Evolutionary conservation across 2,329 filamentous ascomycete genomes (phyloP).

Genomic region (Colletotrichum sp.): DNA sequence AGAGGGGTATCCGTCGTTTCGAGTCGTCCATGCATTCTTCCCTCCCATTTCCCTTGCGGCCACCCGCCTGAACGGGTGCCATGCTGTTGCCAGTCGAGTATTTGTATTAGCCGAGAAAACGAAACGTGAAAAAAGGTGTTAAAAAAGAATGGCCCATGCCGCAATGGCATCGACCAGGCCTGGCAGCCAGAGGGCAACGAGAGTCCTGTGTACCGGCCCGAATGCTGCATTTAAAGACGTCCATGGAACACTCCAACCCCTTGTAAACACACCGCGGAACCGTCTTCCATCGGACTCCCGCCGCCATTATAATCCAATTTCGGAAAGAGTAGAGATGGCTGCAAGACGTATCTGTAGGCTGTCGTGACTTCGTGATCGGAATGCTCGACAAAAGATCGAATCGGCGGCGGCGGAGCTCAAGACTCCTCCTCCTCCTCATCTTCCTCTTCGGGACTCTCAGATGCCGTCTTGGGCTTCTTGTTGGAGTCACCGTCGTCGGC

Average conservation of each 20-base stretch:
- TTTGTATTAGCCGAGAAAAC: slow-evolving; percentile 35
- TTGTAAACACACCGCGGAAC: slow-evolving; percentile 5
- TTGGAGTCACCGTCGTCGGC: slow-evolving; percentile 49
- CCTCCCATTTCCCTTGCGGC: slow-evolving; percentile 31
- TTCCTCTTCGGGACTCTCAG: slow-evolving; percentile 38
- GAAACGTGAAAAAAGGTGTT: slow-evolving; percentile 24
- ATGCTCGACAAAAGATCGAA: slow-evolving; percentile 29
- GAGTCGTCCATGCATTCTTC: slow-evolving; percentile 50
- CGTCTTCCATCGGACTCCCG: slow-evolving; percentile 9
- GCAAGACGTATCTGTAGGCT: slow-evolving; percentile 16
- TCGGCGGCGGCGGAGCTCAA: slow-evolving; percentile 18
- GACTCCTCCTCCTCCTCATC: slow-evolving; percentile 48
- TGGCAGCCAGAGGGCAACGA: slow-evolving; percentile 20
- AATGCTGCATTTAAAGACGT: slow-evolving; percentile 9
- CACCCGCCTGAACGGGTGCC: slow-evolving; percentile 31
- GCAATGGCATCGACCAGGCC: neutral
- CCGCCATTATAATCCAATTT: slow-evolving; percentile 12
- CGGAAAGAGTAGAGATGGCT: slow-evolving; percentile 13
- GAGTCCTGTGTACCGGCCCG: slow-evolving; percentile 21
- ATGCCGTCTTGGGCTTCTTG: slow-evolving; percentile 64
- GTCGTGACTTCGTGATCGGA: slow-evolving; percentile 42
- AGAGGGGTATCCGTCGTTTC: slow-evolving; percentile 49
- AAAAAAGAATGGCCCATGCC: neutral
- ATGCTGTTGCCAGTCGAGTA: slow-evolving; percentile 45
- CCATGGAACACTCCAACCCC: slow-evolving; percentile 7